Conservation (phyloP, 1,284 basidiomycete genomes). For the Cronartium quercuum region DNA sequence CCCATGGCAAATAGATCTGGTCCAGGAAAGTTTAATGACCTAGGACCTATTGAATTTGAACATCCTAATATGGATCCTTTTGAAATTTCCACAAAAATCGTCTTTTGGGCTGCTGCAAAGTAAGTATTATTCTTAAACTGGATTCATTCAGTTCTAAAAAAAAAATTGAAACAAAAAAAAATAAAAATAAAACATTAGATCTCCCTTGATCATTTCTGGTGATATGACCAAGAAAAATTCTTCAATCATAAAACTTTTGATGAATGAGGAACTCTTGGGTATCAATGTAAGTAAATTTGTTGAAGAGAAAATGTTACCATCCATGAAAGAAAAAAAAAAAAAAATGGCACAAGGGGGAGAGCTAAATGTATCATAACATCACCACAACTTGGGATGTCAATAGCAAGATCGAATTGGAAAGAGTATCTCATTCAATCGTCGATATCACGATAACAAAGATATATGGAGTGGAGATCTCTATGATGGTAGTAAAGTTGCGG, state of each 20-base stretch:
- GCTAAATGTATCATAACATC: not conserved
- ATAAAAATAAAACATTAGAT: conserved; percentile 1
- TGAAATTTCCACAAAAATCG: conserved; percentile 4
- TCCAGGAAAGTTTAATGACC: conserved; percentile 27
- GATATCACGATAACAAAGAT: conserved; percentile 21
- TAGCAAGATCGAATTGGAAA: conserved; percentile 34
- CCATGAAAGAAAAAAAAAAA: not conserved
- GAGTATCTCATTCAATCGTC: conserved; percentile 20
- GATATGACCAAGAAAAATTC: not conserved
- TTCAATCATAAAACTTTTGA: not conserved
- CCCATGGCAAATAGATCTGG: not conserved
- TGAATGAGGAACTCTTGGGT: conserved; percentile 3
- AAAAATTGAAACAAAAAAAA: not conserved
- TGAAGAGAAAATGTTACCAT: not conserved
- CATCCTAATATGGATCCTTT: not conserved
- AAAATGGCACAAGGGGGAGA: not conserved
- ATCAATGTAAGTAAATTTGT: conserved; percentile 13
- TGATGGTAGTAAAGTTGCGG: conserved; percentile 32
- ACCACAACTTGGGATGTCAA: not conserved
- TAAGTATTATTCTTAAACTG: not conserved
- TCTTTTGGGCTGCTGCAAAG: conserved; percentile 35
- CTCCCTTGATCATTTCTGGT: conserved; percentile 23
- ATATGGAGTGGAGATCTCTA: conserved; percentile 24
- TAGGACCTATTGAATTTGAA: conserved; percentile 2
- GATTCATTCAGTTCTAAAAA: not conserved